Percentiles rank a stretch among this genome's conserved stretches.
Conservation (phyloP, 805 yeast species). For the Pichia cabralensis region DNA sequence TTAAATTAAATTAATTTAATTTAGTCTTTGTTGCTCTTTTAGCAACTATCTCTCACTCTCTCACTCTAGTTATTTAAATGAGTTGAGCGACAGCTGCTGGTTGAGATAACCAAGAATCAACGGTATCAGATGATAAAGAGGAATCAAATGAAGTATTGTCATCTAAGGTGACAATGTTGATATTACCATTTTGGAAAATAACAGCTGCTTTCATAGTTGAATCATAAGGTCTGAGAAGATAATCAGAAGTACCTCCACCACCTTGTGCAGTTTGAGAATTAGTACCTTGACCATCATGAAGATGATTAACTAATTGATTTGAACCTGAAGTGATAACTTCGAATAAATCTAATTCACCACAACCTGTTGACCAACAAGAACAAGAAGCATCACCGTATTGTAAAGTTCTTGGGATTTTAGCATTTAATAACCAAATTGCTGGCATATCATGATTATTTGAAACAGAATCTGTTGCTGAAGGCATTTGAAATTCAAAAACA, state of each 20-base stretch:
- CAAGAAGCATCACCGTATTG: conserved; percentile 83
- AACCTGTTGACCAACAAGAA: conserved; percentile 95
- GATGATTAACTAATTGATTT: conserved; percentile 62
- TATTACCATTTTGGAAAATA: conserved; percentile 50
- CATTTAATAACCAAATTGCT: conserved; percentile 71
- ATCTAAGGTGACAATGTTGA: conserved; percentile 55
- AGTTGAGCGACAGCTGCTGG: conserved; percentile 45
- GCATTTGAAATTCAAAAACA: conserved; percentile 92
- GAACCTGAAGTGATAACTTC: conserved; percentile 79
- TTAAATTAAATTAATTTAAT: too few relatives aligned
- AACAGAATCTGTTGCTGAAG: conserved; percentile 39
- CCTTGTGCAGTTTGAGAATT: conserved; percentile 31
- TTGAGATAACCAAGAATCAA: conserved; percentile 45
- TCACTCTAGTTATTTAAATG: too few relatives aligned
- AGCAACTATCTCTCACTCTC: too few relatives aligned
- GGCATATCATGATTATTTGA: conserved; percentile 67
- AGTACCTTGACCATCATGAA: conserved; percentile 77
- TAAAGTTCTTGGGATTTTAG: conserved; percentile 79
- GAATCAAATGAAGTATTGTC: conserved; percentile 39
- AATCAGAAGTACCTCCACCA: conserved; percentile 88
- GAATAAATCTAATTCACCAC: conserved; percentile 95
- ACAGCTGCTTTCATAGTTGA: conserved; percentile 84
- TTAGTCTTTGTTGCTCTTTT: too few relatives aligned
- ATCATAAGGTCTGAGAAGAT: conserved; percentile 75
- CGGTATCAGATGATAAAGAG: conserved; percentile 45